These are phyloP conservation scores for Geotrichum armillariae DNA, from an alignment of 1,139 yeast species.

Conservation along the genomic window DNA sequence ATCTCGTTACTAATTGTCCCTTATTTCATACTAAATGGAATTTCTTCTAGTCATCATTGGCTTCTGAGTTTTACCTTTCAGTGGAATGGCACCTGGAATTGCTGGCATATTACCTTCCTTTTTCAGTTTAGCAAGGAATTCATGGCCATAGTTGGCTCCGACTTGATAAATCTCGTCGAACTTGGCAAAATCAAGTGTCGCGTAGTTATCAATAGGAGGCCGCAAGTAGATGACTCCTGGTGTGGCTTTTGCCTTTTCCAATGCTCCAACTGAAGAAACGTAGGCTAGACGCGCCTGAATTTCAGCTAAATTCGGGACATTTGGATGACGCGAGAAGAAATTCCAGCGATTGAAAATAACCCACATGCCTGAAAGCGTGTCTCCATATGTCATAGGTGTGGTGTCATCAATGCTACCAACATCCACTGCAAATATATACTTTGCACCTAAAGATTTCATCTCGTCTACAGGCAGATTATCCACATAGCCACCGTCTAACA, in stretches of 20 bases:
- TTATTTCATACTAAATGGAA: conserved; percentile 13
- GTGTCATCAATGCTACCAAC: conserved; percentile 95
- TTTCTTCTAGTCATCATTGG: conserved; percentile 40
- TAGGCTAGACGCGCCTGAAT: conserved; percentile 91
- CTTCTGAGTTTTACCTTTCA: conserved; percentile 32
- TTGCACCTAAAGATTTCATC: conserved; percentile 83
- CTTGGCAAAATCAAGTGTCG: conserved; percentile 87
- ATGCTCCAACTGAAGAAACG: conserved; percentile 91
- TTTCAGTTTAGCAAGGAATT: conserved; percentile 55
- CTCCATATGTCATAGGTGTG: conserved; percentile 90
- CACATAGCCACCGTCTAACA: conserved; percentile 92
- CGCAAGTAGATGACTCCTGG: conserved; percentile 89
- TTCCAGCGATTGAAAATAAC: conserved; percentile 61
- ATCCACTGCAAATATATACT: conserved; percentile 89
- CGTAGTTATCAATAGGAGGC: conserved; percentile 91
- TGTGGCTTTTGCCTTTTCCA: conserved; percentile 80
- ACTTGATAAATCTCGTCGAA: conserved; percentile 86
- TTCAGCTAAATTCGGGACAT: conserved; percentile 92
- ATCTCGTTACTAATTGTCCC: conserved; percentile 1
- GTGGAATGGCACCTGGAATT: conserved; percentile 53
- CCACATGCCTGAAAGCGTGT: conserved; percentile 76
- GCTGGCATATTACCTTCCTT: conserved; percentile 56
- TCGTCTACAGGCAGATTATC: conserved; percentile 92
- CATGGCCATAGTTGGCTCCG: conserved; percentile 74
- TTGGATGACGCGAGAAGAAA: conserved; percentile 78